Evolutionary conservation across 2,329 filamentous ascomycete genomes (phyloP).

Genomic region (Sclerotinia spermophila): DNA sequence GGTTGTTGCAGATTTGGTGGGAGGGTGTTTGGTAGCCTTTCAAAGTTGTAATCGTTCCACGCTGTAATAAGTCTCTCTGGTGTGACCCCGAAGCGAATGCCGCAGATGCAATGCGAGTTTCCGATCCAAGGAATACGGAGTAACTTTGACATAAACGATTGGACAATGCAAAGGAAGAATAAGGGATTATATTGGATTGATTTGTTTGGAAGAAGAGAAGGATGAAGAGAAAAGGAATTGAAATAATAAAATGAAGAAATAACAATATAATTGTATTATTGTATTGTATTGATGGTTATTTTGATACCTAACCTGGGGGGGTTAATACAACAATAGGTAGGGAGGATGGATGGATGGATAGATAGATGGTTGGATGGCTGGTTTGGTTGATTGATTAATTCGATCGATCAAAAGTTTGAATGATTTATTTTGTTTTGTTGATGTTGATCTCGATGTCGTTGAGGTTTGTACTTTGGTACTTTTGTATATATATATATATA

Average conservation of each 20-base stretch:
- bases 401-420: background rate
- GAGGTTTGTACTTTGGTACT: background rate
- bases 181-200: background rate
- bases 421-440: background rate
- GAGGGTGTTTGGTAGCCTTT: slow-evolving; percentile 3
- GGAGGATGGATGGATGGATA: background rate
- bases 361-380: too few relatives aligned
- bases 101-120: slow-evolving; percentile 19
- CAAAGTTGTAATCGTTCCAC: slow-evolving; percentile 16
- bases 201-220: background rate
- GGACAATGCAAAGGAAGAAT: slow-evolving; percentile 11
- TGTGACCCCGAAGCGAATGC: slow-evolving; percentile 17
- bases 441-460: background rate
- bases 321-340: background rate
- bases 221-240: background rate
- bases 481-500: too few relatives aligned
- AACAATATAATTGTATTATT: background rate
- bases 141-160: slow-evolving; percentile 16
- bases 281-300: background rate
- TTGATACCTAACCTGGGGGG: too few relatives aligned
- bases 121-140: slow-evolving; percentile 16
- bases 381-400: background rate
- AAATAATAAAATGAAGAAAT: background rate
- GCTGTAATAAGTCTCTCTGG: slow-evolving; percentile 10
- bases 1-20: slow-evolving; percentile 16